Percentiles rank a stretch among this genome's conserved stretches.
Evolutionary conservation across 1,284 basidiomycete genomes (phyloP).

Genomic region (Cystobasidium slooffiae): DNA sequence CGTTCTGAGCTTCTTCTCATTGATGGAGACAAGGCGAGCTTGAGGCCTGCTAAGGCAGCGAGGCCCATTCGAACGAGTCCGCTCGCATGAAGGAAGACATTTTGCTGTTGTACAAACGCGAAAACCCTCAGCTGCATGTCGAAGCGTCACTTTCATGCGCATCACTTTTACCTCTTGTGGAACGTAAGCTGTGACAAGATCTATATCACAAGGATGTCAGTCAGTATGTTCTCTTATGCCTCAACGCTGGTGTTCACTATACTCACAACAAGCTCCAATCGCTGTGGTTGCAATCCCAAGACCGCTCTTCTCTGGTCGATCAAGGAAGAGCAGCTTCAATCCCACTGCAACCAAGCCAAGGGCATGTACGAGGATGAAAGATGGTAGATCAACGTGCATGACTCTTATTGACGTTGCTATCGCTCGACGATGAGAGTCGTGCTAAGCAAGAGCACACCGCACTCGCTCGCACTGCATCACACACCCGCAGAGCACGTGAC

Average conservation of each 20-base stretch:
- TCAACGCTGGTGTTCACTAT: not conserved
- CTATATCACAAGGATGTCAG: not conserved
- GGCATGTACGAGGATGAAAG: constrained; percentile 24
- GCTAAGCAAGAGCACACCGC: not conserved
- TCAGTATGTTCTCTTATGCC: no score
- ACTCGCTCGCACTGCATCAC: no score
- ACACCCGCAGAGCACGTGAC: no score
- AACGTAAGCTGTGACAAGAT: constrained; percentile 27
- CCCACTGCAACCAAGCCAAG: constrained; percentile 15
- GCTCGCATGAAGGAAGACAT: constrained; percentile 39
- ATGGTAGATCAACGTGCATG: constrained; percentile 23
- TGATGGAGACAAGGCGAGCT: constrained; percentile 1
- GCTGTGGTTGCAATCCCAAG: constrained; percentile 17
- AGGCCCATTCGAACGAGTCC: constrained; percentile 25
- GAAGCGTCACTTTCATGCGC: not conserved
- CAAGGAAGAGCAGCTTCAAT: constrained; percentile 22
- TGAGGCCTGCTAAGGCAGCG: constrained; percentile 12
- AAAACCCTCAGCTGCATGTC: not conserved
- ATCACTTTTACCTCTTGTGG: constrained; percentile 20
- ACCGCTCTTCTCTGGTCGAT: not conserved
- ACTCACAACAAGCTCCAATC: constrained; percentile 21
- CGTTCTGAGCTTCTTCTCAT: constrained; percentile 21
- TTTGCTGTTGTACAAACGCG: not conserved
- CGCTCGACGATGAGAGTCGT: no score
- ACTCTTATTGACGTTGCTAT: not conserved